Conservation (phyloP, 441 rosid genomes). For the Adansonia grandidieri region DNA sequence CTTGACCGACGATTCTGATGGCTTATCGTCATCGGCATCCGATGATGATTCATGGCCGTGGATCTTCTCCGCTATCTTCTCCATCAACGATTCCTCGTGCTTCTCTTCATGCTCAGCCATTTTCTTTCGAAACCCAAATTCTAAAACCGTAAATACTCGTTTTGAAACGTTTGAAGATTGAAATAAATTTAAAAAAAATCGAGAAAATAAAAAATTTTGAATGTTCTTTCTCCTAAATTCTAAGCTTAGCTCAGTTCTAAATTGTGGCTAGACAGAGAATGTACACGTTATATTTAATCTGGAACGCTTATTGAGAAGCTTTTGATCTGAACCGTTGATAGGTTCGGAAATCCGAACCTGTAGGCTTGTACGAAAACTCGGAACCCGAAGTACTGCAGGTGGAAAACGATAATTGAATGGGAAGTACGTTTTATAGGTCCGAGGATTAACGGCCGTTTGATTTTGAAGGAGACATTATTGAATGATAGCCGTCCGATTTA, state of each 20-base stretch:
- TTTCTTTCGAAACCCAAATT: slow-evolving; percentile 28
- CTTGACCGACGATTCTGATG: slow-evolving; percentile 50
- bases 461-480: slow-evolving; percentile 24
- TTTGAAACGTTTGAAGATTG: slow-evolving; percentile 2
- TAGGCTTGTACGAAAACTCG: neutral
- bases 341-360: slow-evolving; percentile 28
- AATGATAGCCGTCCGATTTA: neutral
- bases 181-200: neutral
- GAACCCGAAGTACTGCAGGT: neutral
- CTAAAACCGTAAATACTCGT: slow-evolving; percentile 17
- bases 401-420: slow-evolving; percentile 18
- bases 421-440: slow-evolving; percentile 19
- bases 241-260: neutral
- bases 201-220: neutral
- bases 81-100: slow-evolving; percentile 61
- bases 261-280: slow-evolving; percentile 6
- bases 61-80: slow-evolving; percentile 77
- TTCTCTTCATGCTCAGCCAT: slow-evolving; percentile 71
- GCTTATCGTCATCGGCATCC: slow-evolving; percentile 67
- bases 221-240: neutral
- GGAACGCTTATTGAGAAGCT: slow-evolving; percentile 29
- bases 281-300: slow-evolving; percentile 26
- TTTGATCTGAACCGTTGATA: slow-evolving; percentile 37
- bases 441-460: slow-evolving; percentile 33
- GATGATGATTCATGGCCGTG: slow-evolving; percentile 44